Conservation (phyloP, 495 filamentous ascomycete species). For the Tricharina praecox region DNA sequence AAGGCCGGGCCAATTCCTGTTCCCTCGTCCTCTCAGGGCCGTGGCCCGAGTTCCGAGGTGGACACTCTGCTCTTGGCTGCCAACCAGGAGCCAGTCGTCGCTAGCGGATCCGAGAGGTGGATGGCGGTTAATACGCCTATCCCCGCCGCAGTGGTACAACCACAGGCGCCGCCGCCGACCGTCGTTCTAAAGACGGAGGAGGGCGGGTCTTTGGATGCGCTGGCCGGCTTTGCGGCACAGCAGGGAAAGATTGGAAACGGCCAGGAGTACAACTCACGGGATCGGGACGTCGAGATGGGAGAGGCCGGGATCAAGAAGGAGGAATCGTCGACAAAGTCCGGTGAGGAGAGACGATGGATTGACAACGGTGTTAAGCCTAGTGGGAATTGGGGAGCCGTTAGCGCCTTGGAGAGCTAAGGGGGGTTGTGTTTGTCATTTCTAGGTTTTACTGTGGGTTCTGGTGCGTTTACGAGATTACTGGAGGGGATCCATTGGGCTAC, state of each 20-base stretch:
- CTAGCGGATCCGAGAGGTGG: slow-evolving; percentile 29
- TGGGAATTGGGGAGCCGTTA: too few species aligned
- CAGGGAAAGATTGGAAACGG: slow-evolving; percentile 7
- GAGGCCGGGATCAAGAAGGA: slow-evolving; percentile 2
- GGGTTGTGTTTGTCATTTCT: too few species aligned
- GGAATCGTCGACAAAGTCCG: not conserved
- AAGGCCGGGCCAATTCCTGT: slow-evolving; percentile 26
- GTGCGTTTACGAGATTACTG: too few species aligned
- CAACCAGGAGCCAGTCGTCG: slow-evolving; percentile 31
- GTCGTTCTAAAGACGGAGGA: slow-evolving; percentile 5
- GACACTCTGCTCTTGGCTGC: slow-evolving; percentile 20
- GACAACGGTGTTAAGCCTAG: not conserved
- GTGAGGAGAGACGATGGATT: not conserved
- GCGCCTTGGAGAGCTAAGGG: too few species aligned
- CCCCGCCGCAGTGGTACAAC: slow-evolving; percentile 6
- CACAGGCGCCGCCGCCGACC: slow-evolving; percentile 1
- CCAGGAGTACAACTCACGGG: not conserved
- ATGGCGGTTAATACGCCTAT: slow-evolving; percentile 26
- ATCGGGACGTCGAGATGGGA: not conserved
- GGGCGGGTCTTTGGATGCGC: slow-evolving; percentile 30
- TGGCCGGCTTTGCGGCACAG: slow-evolving; percentile 21
- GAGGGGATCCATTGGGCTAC: too few species aligned
- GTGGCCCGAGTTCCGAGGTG: slow-evolving; percentile 27
- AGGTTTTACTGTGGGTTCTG: too few species aligned
- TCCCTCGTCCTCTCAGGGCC: slow-evolving; percentile 34